Percentiles rank a stretch among this genome's conserved stretches.
These are phyloP conservation scores for Colletotrichum orbiculare DNA, from an alignment of 2,329 filamentous ascomycete species.

Conservation along the genomic window DNA sequence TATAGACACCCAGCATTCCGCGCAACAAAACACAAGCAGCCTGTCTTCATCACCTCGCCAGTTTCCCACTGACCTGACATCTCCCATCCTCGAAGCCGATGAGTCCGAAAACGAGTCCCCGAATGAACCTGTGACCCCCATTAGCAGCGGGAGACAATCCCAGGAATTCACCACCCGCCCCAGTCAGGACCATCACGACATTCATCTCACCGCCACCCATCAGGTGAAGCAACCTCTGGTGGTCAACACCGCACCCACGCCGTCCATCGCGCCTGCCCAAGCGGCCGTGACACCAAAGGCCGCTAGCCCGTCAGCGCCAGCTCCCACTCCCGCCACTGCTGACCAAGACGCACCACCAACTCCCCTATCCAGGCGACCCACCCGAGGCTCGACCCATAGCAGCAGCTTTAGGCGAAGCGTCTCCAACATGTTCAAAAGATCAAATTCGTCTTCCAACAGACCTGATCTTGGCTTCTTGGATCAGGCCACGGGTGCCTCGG, in stretches of 20 bases:
- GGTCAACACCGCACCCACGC: slow-evolving; percentile 29
- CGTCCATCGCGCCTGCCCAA: slow-evolving; percentile 14
- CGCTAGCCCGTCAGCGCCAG: slow-evolving; percentile 20
- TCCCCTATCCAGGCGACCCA: slow-evolving; percentile 52
- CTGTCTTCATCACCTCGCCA: slow-evolving; percentile 57
- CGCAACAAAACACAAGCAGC: slow-evolving; percentile 33
- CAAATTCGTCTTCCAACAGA: slow-evolving; percentile 49
- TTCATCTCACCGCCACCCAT: slow-evolving; percentile 41
- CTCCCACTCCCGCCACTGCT: slow-evolving; percentile 24
- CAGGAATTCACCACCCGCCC: slow-evolving; percentile 62
- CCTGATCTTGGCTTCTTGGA: slow-evolving; percentile 39
- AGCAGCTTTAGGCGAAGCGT: slow-evolving; percentile 60
- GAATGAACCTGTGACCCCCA: slow-evolving; percentile 71
- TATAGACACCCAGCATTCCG: slow-evolving; percentile 25
- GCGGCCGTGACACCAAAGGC: slow-evolving; percentile 21
- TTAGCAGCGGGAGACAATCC: slow-evolving; percentile 65
- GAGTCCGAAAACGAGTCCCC: slow-evolving; percentile 70
- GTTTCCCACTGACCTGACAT: slow-evolving; percentile 60
- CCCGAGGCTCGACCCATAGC: slow-evolving; percentile 52
- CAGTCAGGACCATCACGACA: slow-evolving; percentile 50
- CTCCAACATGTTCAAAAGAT: slow-evolving; percentile 60
- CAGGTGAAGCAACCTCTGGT: slow-evolving; percentile 33
- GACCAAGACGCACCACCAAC: slow-evolving; percentile 43
- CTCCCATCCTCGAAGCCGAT: slow-evolving; percentile 67
- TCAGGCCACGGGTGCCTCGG: slow-evolving; percentile 38